phyloP scores from a whole-genome alignment of 139 green algal species.

The Micractinium conductrix region DNA sequence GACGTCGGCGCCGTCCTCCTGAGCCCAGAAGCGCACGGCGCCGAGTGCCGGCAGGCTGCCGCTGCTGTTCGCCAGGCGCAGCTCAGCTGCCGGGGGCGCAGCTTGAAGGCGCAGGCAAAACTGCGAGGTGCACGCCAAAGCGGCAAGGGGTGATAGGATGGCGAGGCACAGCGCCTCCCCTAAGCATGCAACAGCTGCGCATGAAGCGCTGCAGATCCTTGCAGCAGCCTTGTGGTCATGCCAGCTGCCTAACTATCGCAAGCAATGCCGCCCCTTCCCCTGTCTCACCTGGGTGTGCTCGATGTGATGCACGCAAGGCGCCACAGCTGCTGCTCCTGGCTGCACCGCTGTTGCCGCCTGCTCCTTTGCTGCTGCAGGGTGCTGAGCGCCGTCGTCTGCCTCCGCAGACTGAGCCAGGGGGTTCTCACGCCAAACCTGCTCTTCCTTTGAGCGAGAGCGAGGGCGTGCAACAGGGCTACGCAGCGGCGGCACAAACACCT shows the following conservation, averaged over 20 bases:
- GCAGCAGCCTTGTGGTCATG: too few species aligned
- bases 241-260: too few species aligned
- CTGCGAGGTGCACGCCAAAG: not conserved
- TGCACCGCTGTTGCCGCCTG: not conserved
- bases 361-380: not conserved
- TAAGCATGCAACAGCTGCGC: not conserved
- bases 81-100: not conserved
- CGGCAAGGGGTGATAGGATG: not conserved
- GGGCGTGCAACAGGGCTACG: too few species aligned
- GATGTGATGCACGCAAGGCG: not conserved
- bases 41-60: not conserved
- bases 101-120: conserved; percentile 17
- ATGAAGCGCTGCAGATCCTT: not conserved
- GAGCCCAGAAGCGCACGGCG: conserved; percentile 18
- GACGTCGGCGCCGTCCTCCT: not conserved
- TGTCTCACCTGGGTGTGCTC: not conserved
- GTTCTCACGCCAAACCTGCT: conserved; percentile 14
- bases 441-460: not conserved
- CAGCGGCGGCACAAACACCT: not conserved
- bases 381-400: not conserved
- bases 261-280: not conserved
- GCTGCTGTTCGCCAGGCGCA: not conserved
- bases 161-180: too few species aligned
- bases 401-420: not conserved
- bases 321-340: not conserved